phyloP scores from a whole-genome alignment of 306 rosid genomes.

The Phaseolus lunatus region DNA sequence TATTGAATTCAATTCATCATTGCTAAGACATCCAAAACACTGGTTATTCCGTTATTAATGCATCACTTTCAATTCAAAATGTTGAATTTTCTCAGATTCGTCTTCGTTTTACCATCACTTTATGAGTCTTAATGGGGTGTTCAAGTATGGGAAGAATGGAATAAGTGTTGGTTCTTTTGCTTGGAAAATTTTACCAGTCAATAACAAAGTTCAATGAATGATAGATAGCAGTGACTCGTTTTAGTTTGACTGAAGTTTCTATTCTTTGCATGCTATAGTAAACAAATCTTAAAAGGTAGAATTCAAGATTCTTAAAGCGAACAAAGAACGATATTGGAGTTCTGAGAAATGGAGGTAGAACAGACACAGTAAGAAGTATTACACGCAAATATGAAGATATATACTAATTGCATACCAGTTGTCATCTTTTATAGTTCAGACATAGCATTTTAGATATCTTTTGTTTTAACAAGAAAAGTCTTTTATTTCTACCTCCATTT shows the following conservation, averaged over 20 bases:
- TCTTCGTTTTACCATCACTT: neutral
- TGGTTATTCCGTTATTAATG: conserved; percentile 13
- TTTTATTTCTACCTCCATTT: no score
- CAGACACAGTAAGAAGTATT: neutral
- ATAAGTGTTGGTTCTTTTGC: no score
- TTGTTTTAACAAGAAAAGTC: no score
- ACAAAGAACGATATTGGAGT: no score
- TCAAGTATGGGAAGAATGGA: neutral
- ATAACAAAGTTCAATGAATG: conserved; percentile 13
- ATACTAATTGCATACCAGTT: no score
- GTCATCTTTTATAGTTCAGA: no score
- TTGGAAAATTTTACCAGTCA: no score
- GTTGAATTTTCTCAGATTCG: conserved; percentile 41
- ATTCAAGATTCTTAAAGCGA: neutral
- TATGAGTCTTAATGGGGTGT: neutral
- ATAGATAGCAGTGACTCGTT: neutral
- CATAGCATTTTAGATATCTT: no score
- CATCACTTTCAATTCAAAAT: conserved; percentile 48
- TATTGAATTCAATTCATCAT: neutral
- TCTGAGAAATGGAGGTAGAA: neutral
- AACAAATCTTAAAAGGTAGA: neutral
- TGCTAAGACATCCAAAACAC: neutral
- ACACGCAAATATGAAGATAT: no score
- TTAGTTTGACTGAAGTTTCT: conserved; percentile 14
- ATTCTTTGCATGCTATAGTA: neutral